Evolutionary conservation across 2,329 filamentous ascomycete genomes (phyloP).

Genomic region (Harringtonia aguacate): DNA sequence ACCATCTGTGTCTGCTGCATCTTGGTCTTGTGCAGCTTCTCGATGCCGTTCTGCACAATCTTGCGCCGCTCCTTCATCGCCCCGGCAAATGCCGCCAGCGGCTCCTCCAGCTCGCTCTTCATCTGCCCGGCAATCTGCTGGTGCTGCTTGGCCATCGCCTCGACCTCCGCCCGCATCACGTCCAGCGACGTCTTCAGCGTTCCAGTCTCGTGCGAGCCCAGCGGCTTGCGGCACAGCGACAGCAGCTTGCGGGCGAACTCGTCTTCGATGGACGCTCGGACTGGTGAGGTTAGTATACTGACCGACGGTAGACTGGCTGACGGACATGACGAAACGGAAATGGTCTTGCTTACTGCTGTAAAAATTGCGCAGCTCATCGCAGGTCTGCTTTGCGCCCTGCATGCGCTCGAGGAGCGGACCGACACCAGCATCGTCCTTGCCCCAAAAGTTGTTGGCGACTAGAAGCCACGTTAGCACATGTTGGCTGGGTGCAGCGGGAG

Average conservation of each 20-base stretch:
- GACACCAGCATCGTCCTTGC: conserved; percentile 96
- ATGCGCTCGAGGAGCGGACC: conserved; percentile 85
- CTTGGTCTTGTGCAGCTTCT: conserved; percentile 89
- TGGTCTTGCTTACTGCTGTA: conserved; percentile 62
- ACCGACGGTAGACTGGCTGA: too few species aligned
- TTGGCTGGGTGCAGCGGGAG: not conserved
- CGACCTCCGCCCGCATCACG: conserved; percentile 77
- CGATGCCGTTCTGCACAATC: conserved; percentile 88
- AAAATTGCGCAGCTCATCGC: conserved; percentile 86
- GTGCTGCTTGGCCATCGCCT: conserved; percentile 89
- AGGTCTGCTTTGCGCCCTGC: conserved; percentile 87
- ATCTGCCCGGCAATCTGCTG: conserved; percentile 85
- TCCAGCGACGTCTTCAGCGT: conserved; percentile 78
- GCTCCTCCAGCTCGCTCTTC: conserved; percentile 93
- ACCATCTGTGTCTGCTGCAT: conserved; percentile 81
- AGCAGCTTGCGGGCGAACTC: conserved; percentile 89
- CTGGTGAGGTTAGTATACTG: conserved; percentile 27
- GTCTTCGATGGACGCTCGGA: conserved; percentile 87
- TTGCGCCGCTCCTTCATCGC: conserved; percentile 95
- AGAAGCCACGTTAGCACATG: conserved; percentile 1
- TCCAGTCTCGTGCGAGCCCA: conserved; percentile 80
- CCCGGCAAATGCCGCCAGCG: conserved; percentile 79
- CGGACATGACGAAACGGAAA: not conserved
- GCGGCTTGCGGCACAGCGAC: conserved; percentile 72
- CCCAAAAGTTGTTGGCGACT: conserved; percentile 99